Evolutionary conservation across 768 basidiomycete genomes (phyloP), one percentile per base, ranked within the genome.

Genomic region (Amanita rimosa): DNA sequence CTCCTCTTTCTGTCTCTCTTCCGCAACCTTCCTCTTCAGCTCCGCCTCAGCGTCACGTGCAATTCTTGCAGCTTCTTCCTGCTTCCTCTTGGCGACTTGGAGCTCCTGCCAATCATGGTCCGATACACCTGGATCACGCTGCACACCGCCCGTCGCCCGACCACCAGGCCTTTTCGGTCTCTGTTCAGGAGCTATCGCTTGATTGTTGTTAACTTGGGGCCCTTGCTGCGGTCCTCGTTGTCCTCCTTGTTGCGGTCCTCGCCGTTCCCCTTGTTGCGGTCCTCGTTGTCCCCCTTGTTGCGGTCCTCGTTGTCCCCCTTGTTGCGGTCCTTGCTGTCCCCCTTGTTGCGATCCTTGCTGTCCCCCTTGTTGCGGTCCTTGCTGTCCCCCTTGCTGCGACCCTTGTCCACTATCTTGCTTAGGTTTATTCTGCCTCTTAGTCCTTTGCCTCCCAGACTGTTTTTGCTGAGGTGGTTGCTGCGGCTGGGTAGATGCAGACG

Each of bases 51-150:
- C 63, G 13, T 58, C 59, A 44, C 60, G 55, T 8, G 49, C 49
- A 22, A 29, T 44, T 41, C 55, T 56, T 17, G 53, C 62, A 3
- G 57, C 64, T 0, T 55, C 60, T 38, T 60, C 63, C 46, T 60
- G 64, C 5, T 62, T 64, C 41, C 54, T 52, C 49, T 66, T 68
- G 54, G 68, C 71, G 3, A 35, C 54, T 52, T 78, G 71, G 0
- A 83, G 61, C 52, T 75, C 65, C 8, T 53, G 22, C 82, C 82
- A 83, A 9, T 70, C 58, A 1, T 56, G 57, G 57, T 83, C 76
- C 0, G 69, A 55, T 4, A 83, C 76, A 0, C 74, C 81, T 16
- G 66, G 40, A 58, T 82, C 81, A 19, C 76, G 69, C 19, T 45
- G 54, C 3, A 45, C 46, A 3, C 24, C 53, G 6, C 48, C 44